Evolutionary conservation across 176 grass and related monocot genomes (phyloP), one percentile per base, ranked within the genome.

Genomic region (Carex scoparia): DNA sequence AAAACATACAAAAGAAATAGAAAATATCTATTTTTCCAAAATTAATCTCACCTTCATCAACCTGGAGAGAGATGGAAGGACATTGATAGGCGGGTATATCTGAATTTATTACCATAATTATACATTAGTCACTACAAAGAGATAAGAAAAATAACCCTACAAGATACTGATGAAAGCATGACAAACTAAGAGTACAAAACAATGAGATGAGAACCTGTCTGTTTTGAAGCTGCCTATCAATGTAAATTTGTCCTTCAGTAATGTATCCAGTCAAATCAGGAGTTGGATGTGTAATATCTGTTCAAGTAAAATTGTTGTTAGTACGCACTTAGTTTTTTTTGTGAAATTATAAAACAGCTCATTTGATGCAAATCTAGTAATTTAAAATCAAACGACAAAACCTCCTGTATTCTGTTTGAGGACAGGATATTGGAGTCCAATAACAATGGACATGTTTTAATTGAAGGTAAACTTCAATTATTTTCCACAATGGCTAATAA

Each of bases 81-180:
- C 97, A 88, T 99, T 99, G 86, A 99, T 99, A 2, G 97, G 97
- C 79, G 97, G 97, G 64, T 99, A 95, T 87, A 99, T 99, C 97
- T 99, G 93, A 85, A 91, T 57, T 85, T 66, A 53, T 81, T n/a
- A 82, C 62, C 16, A 84, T 57, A 86, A 55, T 77, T 51, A 7
- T 64, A 10, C 1, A 89, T 73, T 54, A 69, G 38, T 40, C 60
- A 84, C 55, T 40, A 80, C 30, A 54, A 54, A 86, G 40, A 88
- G 81, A 13, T 60, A 82, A 69, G 40, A 13, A 49, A 35, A 84
- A 19, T 27, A 78, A 59, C 16, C 8, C 85, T 61, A 16, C 44
- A 69, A 10, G 65, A 61, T 83, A 55, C 40, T 18, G 18, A 79
- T 71, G n/a, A 55, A 28, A 86, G 82, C 18, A 76, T 40, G 57